Conservation (phyloP, 148 eudicot genomes). For the Rhododendron williamsianum region DNA sequence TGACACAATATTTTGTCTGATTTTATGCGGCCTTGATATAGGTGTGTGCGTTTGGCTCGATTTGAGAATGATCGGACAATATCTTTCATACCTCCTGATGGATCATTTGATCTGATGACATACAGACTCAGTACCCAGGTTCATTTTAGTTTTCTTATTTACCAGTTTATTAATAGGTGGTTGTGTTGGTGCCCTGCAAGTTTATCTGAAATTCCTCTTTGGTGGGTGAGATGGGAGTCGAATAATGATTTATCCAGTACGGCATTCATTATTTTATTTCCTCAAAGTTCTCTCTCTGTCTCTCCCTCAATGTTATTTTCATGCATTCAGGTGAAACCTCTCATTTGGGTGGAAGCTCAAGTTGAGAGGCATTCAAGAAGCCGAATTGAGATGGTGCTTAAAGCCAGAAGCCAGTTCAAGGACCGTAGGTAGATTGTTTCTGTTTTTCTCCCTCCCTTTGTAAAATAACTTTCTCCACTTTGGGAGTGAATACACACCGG, state of each 20-base stretch:
- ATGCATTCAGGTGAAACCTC: slow-evolving; percentile 72
- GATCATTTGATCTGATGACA: slow-evolving; percentile 93
- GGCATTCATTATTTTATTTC: not conserved
- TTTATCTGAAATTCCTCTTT: slow-evolving; percentile 6
- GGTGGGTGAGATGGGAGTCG: not conserved
- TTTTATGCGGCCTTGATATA: slow-evolving; percentile 9
- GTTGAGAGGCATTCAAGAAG: slow-evolving; percentile 82
- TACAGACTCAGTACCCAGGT: slow-evolving; percentile 96
- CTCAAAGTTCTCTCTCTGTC: not conserved
- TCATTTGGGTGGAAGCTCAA: slow-evolving; percentile 98
- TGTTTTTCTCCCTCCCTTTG: not conserved
- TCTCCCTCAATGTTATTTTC: not conserved
- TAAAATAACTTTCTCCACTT: not conserved
- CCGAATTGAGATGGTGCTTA: slow-evolving; percentile 83
- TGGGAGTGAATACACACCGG: not conserved
- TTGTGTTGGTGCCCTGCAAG: not conserved
- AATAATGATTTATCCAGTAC: not conserved
- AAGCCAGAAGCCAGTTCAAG: slow-evolving; percentile 94
- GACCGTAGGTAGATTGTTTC: slow-evolving; percentile 57
- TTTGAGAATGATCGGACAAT: slow-evolving; percentile 95
- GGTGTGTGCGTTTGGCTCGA: slow-evolving; percentile 93
- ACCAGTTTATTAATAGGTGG: not conserved
- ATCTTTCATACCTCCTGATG: slow-evolving; percentile 96
- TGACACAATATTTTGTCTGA: not conserved
- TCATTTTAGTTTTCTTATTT: not conserved